Base-by-base conservation (phyloP, 192 early-diverging fungal species). In the Cetraspora pellucida region DNA sequence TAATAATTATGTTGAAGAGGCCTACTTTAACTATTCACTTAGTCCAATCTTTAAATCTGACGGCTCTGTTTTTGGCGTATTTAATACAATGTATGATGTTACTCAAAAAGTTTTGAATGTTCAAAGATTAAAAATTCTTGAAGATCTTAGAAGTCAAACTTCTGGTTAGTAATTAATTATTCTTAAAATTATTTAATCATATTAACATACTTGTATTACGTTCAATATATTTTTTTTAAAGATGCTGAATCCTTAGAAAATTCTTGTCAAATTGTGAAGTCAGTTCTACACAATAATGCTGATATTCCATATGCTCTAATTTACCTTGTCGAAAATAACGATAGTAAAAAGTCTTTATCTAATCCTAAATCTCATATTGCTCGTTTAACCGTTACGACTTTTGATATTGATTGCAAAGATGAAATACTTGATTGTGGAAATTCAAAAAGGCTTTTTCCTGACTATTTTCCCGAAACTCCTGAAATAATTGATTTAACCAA, bases 11-110 rank as follows among this genome's bases (percentile, higher is more conserved):
- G 0, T 37, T 37, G 37, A 37, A 37, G 37, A 37, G 7, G 37
- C 37, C 3, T 37, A 37, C 7, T 37, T 37, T 37, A 37, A 1
- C 1, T 0, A 37, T 57, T 76, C 83, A 14, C 67, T 84, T 52
- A 69, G 78, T 27, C 83, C 83, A n/a, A 74, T 84, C 7, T 81
- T 84, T 37, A 17, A 72, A 1, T 13, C 59, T 37, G 77, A 84
- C 54, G 80, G 77, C 3, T 58, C 80, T 13, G 44, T 80, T 47
- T 72, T 72, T 13, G 83, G 80, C 7, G 70, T 84, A 23, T 30
- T 81, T 11, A 75, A 75, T 23, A 14, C 75, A 37, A 80, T 81
- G 1, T 65, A 80, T 13, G 83, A 84, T 43, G 77, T 77, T 13
- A 84, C 83, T 7, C 61, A 78, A 59, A 72, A 72, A 1, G 71